Conservation (phyloP, 495 filamentous ascomycete species). For the Aspergillus nidulans region DNA sequence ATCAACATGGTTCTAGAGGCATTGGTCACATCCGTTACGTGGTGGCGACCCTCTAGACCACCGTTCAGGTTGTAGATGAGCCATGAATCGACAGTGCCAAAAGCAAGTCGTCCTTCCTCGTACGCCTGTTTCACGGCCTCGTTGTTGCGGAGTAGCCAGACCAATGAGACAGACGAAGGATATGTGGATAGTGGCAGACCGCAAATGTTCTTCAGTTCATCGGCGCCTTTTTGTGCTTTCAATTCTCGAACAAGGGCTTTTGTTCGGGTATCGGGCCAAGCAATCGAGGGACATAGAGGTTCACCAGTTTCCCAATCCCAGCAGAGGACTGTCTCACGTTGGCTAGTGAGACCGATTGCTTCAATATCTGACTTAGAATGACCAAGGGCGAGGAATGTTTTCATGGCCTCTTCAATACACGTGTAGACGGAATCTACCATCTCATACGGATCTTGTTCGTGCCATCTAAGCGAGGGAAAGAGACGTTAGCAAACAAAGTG, state of each 20-base stretch:
- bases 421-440: conserved; percentile 72
- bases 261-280: conserved; percentile 91
- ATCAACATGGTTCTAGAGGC: conserved; percentile 96
- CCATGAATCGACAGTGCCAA: conserved; percentile 95
- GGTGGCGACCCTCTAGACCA: conserved; percentile 60
- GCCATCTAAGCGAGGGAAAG: conserved; percentile 59
- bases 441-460: conserved; percentile 87
- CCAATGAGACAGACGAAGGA: conserved; percentile 82
- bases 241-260: conserved; percentile 74
- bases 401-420: conserved; percentile 80
- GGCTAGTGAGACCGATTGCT: conserved; percentile 88
- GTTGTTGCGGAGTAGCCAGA: conserved; percentile 78
- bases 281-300: conserved; percentile 82
- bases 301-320: conserved; percentile 89
- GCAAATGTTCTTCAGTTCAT: conserved; percentile 68
- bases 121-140: conserved; percentile 71
- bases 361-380: conserved; percentile 69
- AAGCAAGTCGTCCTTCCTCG: conserved; percentile 73
- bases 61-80: conserved; percentile 87
- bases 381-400: conserved; percentile 66
- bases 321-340: conserved; percentile 87
- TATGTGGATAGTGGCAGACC: conserved; percentile 92
- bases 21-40: conserved; percentile 89
- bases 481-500: conserved; percentile 12
- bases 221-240: conserved; percentile 60